Evolutionary conservation across 768 basidiomycete species (phyloP), one percentile per base, ranked within the genome.

Genomic region (Leucocoprinus leucothites): DNA sequence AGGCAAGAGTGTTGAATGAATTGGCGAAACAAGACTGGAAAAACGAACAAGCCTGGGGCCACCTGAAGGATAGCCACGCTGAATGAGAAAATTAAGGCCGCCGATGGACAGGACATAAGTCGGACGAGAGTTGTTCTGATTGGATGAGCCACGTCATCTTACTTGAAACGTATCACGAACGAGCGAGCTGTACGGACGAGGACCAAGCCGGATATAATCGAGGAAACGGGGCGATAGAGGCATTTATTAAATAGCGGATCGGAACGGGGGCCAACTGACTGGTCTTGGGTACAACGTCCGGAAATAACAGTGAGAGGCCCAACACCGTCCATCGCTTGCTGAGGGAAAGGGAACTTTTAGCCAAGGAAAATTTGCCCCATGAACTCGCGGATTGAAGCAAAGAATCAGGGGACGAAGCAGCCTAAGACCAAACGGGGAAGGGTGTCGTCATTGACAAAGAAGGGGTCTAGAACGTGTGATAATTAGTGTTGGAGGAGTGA

Each of bases 401-500:
- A 18, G 18, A 48, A 31, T 25, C 9, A 48, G 18, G 14, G 26
- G 18, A n/a, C 7, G 16, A 19, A 35, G 8, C 35, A 35, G 35
- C 7, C 7, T 35, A 7, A 35, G 14, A 14, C 35, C 35, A 7
- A 19, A 28, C n/a, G 46, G 46, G 46, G 46, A 14, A 35, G 14
- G 7, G 19, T 48, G 46, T 48, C 46, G 46, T 48, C 47, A 48
- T 48, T n/a, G n/a, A 25, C 14, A 25, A 46, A 11, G 11, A 16
- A 14, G 36, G 31, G 21, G 47, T 22, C 31, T 48, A 48, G 47
- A 48, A 21, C 24, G n/a, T 13, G n/a, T 2, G 16, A 18, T 48
- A 48, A 48, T 48, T 48, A 48, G 47, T 3, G 47, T 48, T 35
- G 31, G 31, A 34, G 31, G 47, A n/a, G 47, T 21, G 47, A 25